These are phyloP conservation scores for Verticillium zaregamsianum DNA, from an alignment of 2,329 filamentous ascomycete species.

Conservation along the genomic window DNA sequence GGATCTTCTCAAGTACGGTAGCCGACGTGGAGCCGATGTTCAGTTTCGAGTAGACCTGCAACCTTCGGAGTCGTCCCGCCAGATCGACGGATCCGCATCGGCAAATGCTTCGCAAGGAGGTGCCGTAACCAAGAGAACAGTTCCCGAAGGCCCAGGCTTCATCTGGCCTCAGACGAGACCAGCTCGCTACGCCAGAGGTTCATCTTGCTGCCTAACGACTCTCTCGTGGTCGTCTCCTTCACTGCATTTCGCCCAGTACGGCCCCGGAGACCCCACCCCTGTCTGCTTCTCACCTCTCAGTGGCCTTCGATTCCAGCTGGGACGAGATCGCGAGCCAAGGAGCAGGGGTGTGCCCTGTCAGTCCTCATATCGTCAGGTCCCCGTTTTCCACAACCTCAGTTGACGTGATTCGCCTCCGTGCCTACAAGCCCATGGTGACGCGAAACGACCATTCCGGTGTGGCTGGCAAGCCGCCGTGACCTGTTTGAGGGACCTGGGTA, in stretches of 20 bases:
- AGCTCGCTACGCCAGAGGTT: too few relatives aligned
- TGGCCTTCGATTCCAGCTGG: neutral
- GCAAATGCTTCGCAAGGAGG: too few relatives aligned
- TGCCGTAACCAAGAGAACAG: too few relatives aligned
- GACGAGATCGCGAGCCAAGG: neutral
- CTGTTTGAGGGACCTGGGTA: neutral
- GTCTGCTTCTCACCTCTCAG: neutral
- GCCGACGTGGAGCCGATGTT: neutral
- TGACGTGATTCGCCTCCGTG: neutral
- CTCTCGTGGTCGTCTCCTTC: neutral
- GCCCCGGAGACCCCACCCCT: neutral
- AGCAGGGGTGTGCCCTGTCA: neutral
- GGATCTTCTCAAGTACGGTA: neutral
- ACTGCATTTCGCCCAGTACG: neutral
- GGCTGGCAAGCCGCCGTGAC: neutral
- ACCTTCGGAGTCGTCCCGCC: neutral
- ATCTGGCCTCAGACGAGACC: too few relatives aligned
- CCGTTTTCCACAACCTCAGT: neutral
- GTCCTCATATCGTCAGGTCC: neutral
- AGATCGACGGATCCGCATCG: neutral
- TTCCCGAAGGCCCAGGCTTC: too few relatives aligned
- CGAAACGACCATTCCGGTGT: neutral
- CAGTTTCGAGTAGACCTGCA: neutral
- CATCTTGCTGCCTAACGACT: too few relatives aligned
- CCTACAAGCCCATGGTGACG: neutral